Evolutionary conservation across 1,284 basidiomycete genomes (phyloP), one percentile per base, ranked within the genome.

Genomic region (Cutaneotrichosporon cyanovorans): DNA sequence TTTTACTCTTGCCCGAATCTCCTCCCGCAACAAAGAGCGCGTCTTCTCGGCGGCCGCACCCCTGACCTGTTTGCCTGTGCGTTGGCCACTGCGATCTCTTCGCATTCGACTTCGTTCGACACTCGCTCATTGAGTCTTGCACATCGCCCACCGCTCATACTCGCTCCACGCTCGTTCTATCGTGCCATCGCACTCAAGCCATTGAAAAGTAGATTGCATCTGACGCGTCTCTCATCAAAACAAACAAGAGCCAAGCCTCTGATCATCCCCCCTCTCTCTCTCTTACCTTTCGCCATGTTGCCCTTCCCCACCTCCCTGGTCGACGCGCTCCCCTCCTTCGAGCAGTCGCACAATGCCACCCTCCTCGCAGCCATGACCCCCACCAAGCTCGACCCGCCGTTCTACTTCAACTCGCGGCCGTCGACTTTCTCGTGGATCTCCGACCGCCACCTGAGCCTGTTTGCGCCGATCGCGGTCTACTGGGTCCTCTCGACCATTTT

Each of bases 401-500:
- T 68, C 57, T 82, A 84, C 69, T 84, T 89, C 72, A 81, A 81
- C 58, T 70, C 76, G 3, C 64, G 75, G 10, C 73, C 77, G 8
- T 72, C 75, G 14, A 72, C 77, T 11, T 64, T 90, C 45, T 70
- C 79, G 9, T 74, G 75, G 42, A 60, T 91, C 45, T 77, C 84
- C 2, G 93, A 97, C 75, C 77, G 83, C 49, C 61, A 79, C 54
- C 73, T 92, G 34, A 79, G 87, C 4, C 75, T 96, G 43, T 75
- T 80, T 4, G 77, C 81, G 0, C 92, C 93, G 2, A 64, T 96
- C 50, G 48, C 85, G 49, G 80, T 82, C n/a, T 97, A 98, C 75
- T 99, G 95, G 93, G 57, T 72, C 3, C 72, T 84, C 36, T 90
- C 88, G 2, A 73, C 85, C 46, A 71, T 86, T 65, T 98, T 93